These are phyloP conservation scores for Colletotrichum sansevieriae DNA, from an alignment of 2,329 filamentous ascomycete genomes.

Conservation along the genomic window DNA sequence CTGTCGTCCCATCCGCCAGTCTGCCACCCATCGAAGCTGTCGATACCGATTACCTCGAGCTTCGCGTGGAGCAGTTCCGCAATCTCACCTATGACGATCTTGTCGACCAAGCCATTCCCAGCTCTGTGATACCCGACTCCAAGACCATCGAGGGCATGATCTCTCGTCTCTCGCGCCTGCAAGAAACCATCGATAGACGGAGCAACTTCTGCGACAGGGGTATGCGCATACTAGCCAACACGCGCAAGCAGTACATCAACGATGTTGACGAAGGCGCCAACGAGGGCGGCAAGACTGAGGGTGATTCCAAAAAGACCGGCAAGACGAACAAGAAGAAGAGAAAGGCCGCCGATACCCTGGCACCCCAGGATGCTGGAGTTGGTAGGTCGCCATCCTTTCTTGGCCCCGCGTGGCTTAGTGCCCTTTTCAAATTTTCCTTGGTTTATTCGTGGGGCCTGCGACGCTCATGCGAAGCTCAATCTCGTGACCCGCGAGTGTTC, in stretches of 20 bases:
- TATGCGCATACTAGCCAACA: constrained; percentile 77
- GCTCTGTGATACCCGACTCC: constrained; percentile 72
- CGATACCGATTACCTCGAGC: constrained; percentile 76
- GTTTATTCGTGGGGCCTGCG: constrained; percentile 29
- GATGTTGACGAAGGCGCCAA: constrained; percentile 62
- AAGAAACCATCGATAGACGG: constrained; percentile 76
- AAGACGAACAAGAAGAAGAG: constrained; percentile 79
- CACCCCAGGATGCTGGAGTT: constrained; percentile 65
- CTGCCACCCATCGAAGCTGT: constrained; percentile 68
- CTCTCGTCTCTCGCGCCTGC: constrained; percentile 72
- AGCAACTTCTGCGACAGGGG: constrained; percentile 78
- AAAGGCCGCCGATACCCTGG: constrained; percentile 74
- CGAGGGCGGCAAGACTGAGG: constrained; percentile 59
- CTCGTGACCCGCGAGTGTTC: constrained; percentile 26
- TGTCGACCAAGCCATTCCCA: constrained; percentile 71
- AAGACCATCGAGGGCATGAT: constrained; percentile 74
- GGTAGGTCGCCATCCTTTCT: constrained; percentile 40
- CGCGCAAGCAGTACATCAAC: constrained; percentile 72
- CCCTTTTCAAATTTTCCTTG: constrained; percentile 18
- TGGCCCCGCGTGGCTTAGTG: constrained; percentile 27
- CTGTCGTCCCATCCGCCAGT: constrained; percentile 61
- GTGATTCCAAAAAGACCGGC: constrained; percentile 60
- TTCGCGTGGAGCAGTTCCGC: constrained; percentile 69
- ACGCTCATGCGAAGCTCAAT: constrained; percentile 21
- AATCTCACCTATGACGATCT: constrained; percentile 77